phyloP scores from a whole-genome alignment of 495 filamentous ascomycete species.

The Cercophora newfieldiana region DNA sequence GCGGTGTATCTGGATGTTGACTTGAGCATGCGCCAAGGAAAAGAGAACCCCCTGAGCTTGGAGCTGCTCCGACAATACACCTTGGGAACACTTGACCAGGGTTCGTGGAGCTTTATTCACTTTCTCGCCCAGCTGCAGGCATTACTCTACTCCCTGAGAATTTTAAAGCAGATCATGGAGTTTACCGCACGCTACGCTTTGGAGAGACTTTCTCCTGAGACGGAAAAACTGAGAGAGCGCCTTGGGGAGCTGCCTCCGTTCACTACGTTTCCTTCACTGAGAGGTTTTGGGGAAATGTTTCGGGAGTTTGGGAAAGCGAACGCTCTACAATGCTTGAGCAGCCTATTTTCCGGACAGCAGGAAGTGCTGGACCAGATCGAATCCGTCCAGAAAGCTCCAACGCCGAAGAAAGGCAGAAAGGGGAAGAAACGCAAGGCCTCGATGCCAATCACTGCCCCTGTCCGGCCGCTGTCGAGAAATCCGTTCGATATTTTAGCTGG shows the following conservation, averaged over 20 bases:
- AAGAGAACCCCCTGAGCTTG: slow-evolving; percentile 26
- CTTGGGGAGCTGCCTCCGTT: slow-evolving; percentile 25
- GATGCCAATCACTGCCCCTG: neutral
- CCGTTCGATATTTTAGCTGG: slow-evolving; percentile 4
- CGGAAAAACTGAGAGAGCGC: neutral
- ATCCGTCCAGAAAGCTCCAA: slow-evolving; percentile 5
- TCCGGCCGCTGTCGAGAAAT: neutral
- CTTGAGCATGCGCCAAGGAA: slow-evolving; percentile 36
- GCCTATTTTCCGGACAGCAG: slow-evolving; percentile 15
- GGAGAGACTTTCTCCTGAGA: neutral
- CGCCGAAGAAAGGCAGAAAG: slow-evolving; percentile 7
- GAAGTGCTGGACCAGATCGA: slow-evolving; percentile 24
- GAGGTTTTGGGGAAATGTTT: slow-evolving; percentile 23
- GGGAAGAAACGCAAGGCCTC: slow-evolving; percentile 21
- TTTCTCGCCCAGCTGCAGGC: slow-evolving; percentile 63
- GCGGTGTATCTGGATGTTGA: slow-evolving; percentile 46
- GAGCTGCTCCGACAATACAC: slow-evolving; percentile 28
- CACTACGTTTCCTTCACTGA: slow-evolving; percentile 21
- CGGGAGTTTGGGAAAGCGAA: slow-evolving; percentile 13
- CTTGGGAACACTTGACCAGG: slow-evolving; percentile 20
- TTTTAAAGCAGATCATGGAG: slow-evolving; percentile 57
- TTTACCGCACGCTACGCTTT: slow-evolving; percentile 18
- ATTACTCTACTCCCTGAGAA: slow-evolving; percentile 65
- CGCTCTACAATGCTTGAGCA: slow-evolving; percentile 17
- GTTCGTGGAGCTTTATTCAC: slow-evolving; percentile 63